Evolutionary conservation across 768 basidiomycete species (phyloP), one percentile per base, ranked within the genome.

Genomic region (Candolleomyces aberdarensis): DNA sequence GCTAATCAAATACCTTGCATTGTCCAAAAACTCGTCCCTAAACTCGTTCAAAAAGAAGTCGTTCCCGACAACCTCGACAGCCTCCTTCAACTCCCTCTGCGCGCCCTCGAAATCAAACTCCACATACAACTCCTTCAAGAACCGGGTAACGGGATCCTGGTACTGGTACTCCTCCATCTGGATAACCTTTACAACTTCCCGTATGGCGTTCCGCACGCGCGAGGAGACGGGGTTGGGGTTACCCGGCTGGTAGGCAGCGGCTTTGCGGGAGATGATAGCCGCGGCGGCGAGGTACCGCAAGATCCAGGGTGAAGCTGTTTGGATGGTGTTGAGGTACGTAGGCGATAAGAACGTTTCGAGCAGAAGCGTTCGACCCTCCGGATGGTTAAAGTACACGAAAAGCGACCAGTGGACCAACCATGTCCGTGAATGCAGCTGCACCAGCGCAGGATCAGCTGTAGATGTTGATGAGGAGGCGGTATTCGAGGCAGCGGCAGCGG

Each of bases 341-440:
- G 96, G 96, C 19, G 91, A 84, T 71, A 98, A 89, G 88, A 98
- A 99, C 0, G 92, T 94, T 71, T 98, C 97, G 66, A 99, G 88
- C 60, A 98, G 87, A 17, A 93, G 85, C 0, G 91, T 92, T 46
- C 95, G 88, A 29, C 94, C 95, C 67, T 95, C 86, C 0, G 88
- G 87, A 75, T 98, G 93, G 78, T 97, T 98, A 81, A 95, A 99
- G 78, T 96, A 98, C 59, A 98, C 94, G 74, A 98, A 98, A 53
- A 99, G 86, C 1, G 91, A 92, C 97, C 96, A 99, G 76, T 98
- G 97, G 7, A 93, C 86, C 62, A 96, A 84, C 95, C 96, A 98
- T 19, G 95, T 93, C 61, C 97, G 86, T 3, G 94, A 92, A 74
- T 98, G 95, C 32, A 99, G 82, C 69, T 97, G 94, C 41, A 85